Evolutionary conservation across 805 yeast genomes (phyloP), one percentile per base, ranked within the genome.

Genomic region (Candida fluviatilis): DNA sequence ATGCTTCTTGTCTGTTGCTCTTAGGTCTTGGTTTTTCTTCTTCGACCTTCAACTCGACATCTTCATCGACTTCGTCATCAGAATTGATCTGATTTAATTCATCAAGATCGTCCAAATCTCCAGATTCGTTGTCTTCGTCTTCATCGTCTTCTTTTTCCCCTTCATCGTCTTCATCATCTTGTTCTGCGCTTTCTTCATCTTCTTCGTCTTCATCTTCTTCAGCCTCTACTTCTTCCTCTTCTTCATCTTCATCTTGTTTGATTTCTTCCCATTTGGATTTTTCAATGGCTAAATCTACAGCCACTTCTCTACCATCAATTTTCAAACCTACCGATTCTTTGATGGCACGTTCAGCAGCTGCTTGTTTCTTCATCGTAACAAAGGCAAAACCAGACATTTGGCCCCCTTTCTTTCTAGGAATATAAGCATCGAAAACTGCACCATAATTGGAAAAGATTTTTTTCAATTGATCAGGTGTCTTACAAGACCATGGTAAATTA

Each of bases 401-500:
- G 12, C 96, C 96, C 35, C 88, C 95, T 34, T 76, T 73, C 54
- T 85, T 87, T 52, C 86, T 78, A 34, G 99, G 99, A 48, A 93
- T 87, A 49, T 80, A 78, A 0, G 91, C 95, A 54, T 89, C 96
- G 18, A 77, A 78, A 25, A 93, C 96, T 19, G 84, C 82, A 36
- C 99, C 99, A 56, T 67, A 93, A 52, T 78, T 79, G 40, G 73
- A 63, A 55, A 93, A 93, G 5, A 80, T 54, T 49, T 80, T 80
- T 53, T 75, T 80, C 52, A 93, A 69, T 39, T 76, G 79, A 4
- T 78, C 78, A 4, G 95, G 82, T 43, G 82, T 80, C 55, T 91
- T 79, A 33, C 93, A 81, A 12, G 96, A 82, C 99, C 99, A 93
- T 10, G 99, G 99, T 60, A 93, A 75, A 58, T 93, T 93, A 55